Evolutionary conservation across 129 eudicot genomes (phyloP), one percentile per base, ranked within the genome.

Genomic region (Artemisia annua): DNA sequence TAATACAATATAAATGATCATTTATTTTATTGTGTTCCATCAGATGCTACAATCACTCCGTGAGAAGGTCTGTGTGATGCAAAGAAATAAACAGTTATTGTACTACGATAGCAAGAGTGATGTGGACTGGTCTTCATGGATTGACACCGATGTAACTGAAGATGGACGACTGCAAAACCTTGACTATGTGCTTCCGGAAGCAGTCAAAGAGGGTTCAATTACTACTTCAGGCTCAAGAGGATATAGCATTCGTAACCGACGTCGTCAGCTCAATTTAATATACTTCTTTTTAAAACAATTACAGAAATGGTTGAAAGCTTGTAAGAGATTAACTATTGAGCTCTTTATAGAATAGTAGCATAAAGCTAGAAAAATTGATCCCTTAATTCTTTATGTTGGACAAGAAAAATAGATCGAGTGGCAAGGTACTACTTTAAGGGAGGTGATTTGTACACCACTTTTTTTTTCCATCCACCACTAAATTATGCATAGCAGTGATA

Each of bases 71-170:
- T 81, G 83, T 12, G 74, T 69, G 60, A 60, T 88, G 63, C 77
- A 84, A 55, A 24, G 22, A 64, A 74, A 35, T 76, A 73, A 70
- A 74, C 72, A 60, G 18, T 16, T 78, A n/a, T 50, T 72, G 16
- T 73, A 18, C 15, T 18, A 75, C 68, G 84, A 81, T 11, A 54
- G 11, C 12, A 86, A 89, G 51, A 52, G 28, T n/a, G 95, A 85
- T 0, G 73, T 79, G 16, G 75, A 88, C 58, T 91, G 96, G 96
- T 69, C 80, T 54, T 57, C 81, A 66, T 91, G 90, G 96, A 68
- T 86, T 15, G 87, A 83, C 20, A 71, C 69, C 2, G 96, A 88
- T 48, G 56, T 91, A 73, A 75, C 87, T 0, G 92, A 88, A 73
- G 90, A 91, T 26, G 86, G 62, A 68, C 54, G 62, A 68, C 54